phyloP scores from a whole-genome alignment of 768 basidiomycete genomes.

The Tricholoma hemisulphureum region DNA sequence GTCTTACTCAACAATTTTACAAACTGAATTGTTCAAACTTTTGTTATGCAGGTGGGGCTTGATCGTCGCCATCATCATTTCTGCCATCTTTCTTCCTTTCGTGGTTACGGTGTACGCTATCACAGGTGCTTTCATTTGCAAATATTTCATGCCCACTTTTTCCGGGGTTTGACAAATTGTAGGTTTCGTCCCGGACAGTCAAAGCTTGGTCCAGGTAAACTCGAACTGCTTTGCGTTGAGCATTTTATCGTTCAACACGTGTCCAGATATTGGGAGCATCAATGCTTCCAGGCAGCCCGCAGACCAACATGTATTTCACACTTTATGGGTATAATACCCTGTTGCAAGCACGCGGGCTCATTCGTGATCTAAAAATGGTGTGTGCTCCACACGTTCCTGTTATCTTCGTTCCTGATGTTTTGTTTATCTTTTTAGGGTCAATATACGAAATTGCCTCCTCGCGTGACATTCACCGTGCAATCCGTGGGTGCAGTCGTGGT shows the following conservation, averaged over 20 bases:
- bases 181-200: slow-evolving; percentile 38
- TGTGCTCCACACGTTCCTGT: not conserved
- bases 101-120: slow-evolving; percentile 54
- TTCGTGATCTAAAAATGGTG: slow-evolving; percentile 59
- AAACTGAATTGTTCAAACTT: not conserved
- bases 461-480: slow-evolving; percentile 61
- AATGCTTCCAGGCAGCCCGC: slow-evolving; percentile 46
- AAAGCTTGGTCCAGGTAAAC: slow-evolving; percentile 31
- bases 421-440: slow-evolving; percentile 27
- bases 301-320: slow-evolving; percentile 51
- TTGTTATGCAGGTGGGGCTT: slow-evolving; percentile 43
- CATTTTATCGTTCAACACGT: not conserved
- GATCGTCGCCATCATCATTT: slow-evolving; percentile 51
- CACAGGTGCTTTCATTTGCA: slow-evolving; percentile 30
- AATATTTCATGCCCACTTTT: too few species aligned
- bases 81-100: slow-evolving; percentile 49
- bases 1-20: not conserved
- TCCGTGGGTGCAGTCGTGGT: slow-evolving; percentile 56
- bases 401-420: not conserved
- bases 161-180: not conserved
- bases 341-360: slow-evolving; percentile 47
- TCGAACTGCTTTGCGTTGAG: not conserved
- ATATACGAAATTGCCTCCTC: slow-evolving; percentile 61
- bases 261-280: slow-evolving; percentile 48
- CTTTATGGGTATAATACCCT: slow-evolving; percentile 50